Evolutionary conservation across 164 flowering plant species (phyloP).

Genomic region (Kalanchoe fedtschenkoi): DNA sequence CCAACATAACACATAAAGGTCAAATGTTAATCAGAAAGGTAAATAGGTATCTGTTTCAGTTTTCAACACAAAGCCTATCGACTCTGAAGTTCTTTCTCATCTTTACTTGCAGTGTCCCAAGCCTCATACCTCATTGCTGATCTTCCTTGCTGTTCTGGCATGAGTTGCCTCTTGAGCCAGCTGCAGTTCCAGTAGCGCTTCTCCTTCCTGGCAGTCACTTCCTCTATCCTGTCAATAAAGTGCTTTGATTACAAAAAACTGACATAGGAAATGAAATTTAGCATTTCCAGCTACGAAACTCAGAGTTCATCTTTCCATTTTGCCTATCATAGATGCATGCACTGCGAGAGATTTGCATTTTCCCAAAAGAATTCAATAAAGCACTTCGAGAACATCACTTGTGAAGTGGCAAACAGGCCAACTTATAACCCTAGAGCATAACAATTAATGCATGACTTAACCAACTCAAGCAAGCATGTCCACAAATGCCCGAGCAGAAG

Average conservation of each 20-base stretch:
- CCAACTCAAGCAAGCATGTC: not conserved
- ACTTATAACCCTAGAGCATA: not conserved
- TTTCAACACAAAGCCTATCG: not conserved
- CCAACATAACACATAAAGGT: not conserved
- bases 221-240: slow-evolving; percentile 46
- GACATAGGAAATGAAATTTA: not conserved
- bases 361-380: not conserved
- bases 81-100: not conserved
- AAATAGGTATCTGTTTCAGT: not conserved
- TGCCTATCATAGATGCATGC: not conserved
- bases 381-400: not conserved
- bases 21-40: too few relatives aligned
- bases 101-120: not conserved
- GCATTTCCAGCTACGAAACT: slow-evolving; percentile 3
- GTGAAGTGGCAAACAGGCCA: not conserved
- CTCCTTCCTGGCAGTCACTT: slow-evolving; percentile 60
- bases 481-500: not conserved
- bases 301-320: not conserved
- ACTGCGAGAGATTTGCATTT: not conserved
- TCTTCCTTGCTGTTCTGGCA: slow-evolving; percentile 55
- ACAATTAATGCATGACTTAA: not conserved
- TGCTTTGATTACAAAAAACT: not conserved
- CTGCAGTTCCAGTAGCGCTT: slow-evolving; percentile 50
- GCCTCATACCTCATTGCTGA: slow-evolving; percentile 52
- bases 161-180: slow-evolving; percentile 69